Evolutionary conservation across 345 rosid species (phyloP).

Genomic region (Nephelium lappaceum): DNA sequence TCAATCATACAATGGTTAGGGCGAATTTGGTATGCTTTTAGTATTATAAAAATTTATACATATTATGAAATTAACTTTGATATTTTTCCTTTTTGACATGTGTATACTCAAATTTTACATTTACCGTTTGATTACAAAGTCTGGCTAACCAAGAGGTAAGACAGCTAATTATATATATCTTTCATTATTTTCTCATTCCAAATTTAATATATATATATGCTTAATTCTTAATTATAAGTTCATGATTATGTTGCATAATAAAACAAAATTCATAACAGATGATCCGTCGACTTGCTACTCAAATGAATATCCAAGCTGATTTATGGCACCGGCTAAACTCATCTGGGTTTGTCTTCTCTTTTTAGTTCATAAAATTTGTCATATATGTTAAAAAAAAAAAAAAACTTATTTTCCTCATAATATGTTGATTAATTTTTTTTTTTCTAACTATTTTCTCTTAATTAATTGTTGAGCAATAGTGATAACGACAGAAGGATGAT

Average conservation of each 20-base stretch:
- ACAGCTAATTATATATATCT: neutral
- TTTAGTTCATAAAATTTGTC: neutral
- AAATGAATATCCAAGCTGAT: too few species aligned
- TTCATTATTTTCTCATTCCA: too few species aligned
- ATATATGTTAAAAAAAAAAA: neutral
- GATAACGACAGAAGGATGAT: neutral
- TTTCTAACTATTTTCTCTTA: neutral
- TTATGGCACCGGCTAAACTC: neutral
- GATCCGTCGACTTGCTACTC: neutral
- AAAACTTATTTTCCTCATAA: too few species aligned
- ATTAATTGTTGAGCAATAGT: neutral
- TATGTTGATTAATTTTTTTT: neutral
- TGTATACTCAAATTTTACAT: neutral
- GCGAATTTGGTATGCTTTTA: too few species aligned
- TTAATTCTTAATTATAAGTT: too few species aligned
- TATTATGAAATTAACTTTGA: neutral
- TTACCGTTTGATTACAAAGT: neutral
- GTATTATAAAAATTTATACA: too few species aligned
- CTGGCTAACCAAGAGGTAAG: constrained; percentile 15
- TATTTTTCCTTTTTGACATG: neutral
- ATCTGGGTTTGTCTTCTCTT: neutral
- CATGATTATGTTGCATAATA: neutral
- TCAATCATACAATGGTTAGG: neutral
- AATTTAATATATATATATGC: too few species aligned
- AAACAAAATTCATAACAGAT: neutral